Evolutionary conservation across 1,139 yeast genomes (phyloP).

Genomic region (Geotrichum phurueaensis): DNA sequence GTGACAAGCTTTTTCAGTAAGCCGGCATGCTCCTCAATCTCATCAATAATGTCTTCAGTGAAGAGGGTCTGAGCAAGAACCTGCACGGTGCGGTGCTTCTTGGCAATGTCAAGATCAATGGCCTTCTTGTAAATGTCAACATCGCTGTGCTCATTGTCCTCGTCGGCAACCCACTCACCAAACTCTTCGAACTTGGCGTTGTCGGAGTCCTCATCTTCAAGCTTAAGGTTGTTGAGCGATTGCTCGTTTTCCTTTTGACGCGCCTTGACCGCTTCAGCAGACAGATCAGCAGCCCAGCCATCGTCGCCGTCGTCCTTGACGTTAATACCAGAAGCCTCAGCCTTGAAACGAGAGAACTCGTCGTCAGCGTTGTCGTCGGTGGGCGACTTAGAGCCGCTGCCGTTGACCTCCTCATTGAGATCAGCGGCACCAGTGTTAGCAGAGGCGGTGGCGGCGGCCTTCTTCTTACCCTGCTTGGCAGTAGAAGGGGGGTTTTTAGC

Average conservation of each 20-base stretch:
- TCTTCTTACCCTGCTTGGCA: slow-evolving; percentile 45
- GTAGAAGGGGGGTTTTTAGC: slow-evolving; percentile 86
- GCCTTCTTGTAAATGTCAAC: slow-evolving; percentile 91
- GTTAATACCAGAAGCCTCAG: slow-evolving; percentile 70
- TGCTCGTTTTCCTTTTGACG: slow-evolving; percentile 86
- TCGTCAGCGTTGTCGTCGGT: slow-evolving; percentile 54
- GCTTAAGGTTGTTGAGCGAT: slow-evolving; percentile 38
- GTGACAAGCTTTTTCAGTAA: slow-evolving; percentile 71
- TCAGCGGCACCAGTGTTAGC: slow-evolving; percentile 89
- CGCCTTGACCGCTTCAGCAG: slow-evolving; percentile 91
- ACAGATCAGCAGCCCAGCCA: slow-evolving; percentile 97
- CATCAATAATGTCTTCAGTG: slow-evolving; percentile 67
- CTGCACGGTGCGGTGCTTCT: slow-evolving; percentile 73
- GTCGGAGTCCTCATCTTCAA: slow-evolving; percentile 38
- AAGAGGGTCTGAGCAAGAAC: slow-evolving; percentile 89
- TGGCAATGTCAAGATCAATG: slow-evolving; percentile 65
- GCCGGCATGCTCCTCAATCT: slow-evolving; percentile 74
- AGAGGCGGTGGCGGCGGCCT: slow-evolving; percentile 79
- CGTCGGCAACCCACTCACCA: slow-evolving; percentile 83
- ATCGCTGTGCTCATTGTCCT: slow-evolving; percentile 64
- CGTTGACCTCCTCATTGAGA: slow-evolving; percentile 40
- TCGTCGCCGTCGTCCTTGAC: slow-evolving; percentile 68
- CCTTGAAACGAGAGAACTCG: slow-evolving; percentile 70
- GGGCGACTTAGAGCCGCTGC: slow-evolving; percentile 34
- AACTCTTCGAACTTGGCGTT: slow-evolving; percentile 54